Percentiles rank a stretch among this genome's conserved stretches.
phyloP scores from a whole-genome alignment of 192 early-diverging fungal genomes.

The Piromyces finnis region DNA sequence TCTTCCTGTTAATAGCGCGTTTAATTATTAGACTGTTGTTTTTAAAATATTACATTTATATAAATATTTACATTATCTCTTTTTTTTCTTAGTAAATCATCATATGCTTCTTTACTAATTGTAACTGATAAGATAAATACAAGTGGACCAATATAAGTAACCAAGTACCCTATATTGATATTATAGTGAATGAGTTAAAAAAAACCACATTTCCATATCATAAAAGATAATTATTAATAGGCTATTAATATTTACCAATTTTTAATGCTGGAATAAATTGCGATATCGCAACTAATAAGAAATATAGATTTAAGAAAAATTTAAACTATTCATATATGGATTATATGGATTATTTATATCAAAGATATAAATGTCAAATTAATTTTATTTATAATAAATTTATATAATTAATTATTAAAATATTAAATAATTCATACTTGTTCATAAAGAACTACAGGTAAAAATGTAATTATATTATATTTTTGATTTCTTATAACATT shows the following conservation, averaged over 20 bases:
- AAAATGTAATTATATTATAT: constrained; percentile 60
- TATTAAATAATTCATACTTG: constrained; percentile 21
- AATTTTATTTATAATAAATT: too few species aligned
- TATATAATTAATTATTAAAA: too few species aligned
- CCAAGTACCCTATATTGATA: constrained; percentile 40
- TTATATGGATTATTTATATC: too few species aligned
- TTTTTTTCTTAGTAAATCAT: constrained; percentile 66
- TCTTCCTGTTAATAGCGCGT: too few species aligned
- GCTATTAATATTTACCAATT: constrained; percentile 34
- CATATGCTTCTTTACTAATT: constrained; percentile 78
- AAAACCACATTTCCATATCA: too few species aligned
- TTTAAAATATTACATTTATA: too few species aligned
- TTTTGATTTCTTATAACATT: constrained; percentile 82
- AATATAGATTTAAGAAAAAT: constrained; percentile 91
- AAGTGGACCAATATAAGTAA: constrained; percentile 86
- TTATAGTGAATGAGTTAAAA: not conserved
- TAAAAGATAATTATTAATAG: not conserved
- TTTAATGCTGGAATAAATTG: constrained; percentile 79
- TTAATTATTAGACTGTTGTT: too few species aligned
- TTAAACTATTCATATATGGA: constrained; percentile 51
- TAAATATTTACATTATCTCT: constrained; percentile 35
- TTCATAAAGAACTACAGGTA: constrained; percentile 65
- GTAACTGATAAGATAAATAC: constrained; percentile 80
- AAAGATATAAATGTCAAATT: too few species aligned
- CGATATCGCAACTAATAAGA: constrained; percentile 75